A percentile compares a stretch with the other conserved stretches of the same genome.
phyloP scores from a whole-genome alignment of 2,329 filamentous ascomycete species.

The Aspergillus phoenicis region DNA sequence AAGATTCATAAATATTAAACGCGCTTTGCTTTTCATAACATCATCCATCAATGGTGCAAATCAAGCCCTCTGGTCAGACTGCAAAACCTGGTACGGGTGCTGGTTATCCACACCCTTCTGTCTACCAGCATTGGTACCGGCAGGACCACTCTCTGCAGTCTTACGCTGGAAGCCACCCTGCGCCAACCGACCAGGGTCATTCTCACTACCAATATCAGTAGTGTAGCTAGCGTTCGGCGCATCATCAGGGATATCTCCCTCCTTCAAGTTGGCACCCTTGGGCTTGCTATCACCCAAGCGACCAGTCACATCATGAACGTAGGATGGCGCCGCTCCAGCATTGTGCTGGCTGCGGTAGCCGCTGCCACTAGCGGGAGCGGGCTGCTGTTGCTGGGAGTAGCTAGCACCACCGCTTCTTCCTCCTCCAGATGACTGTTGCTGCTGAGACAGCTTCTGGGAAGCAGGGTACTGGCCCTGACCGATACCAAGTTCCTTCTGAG shows the following conservation, averaged over 20 bases:
- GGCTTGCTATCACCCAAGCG: conserved; percentile 45
- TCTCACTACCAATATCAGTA: conserved; percentile 55
- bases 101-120: conserved; percentile 30
- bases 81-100: conserved; percentile 28
- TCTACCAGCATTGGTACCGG: conserved; percentile 27
- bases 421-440: background rate
- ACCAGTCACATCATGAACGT: conserved; percentile 38
- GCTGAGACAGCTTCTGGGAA: conserved; percentile 16
- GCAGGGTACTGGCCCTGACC: conserved; percentile 26
- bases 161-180: conserved; percentile 38
- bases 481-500: conserved; percentile 35
- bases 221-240: conserved; percentile 55
- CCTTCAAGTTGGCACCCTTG: conserved; percentile 55
- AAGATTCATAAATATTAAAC: background rate
- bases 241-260: conserved; percentile 49
- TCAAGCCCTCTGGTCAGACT: conserved; percentile 35
- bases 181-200: conserved; percentile 59
- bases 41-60: conserved; percentile 2
- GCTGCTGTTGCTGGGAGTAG: background rate
- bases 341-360: conserved; percentile 31
- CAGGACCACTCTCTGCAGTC: conserved; percentile 32
- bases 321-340: conserved; percentile 41
- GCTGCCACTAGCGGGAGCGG: conserved; percentile 27
- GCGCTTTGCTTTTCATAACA: conserved; percentile 14
- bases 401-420: background rate